Conservation (phyloP, 805 yeast species). For the Suhomyces emberorum region DNA sequence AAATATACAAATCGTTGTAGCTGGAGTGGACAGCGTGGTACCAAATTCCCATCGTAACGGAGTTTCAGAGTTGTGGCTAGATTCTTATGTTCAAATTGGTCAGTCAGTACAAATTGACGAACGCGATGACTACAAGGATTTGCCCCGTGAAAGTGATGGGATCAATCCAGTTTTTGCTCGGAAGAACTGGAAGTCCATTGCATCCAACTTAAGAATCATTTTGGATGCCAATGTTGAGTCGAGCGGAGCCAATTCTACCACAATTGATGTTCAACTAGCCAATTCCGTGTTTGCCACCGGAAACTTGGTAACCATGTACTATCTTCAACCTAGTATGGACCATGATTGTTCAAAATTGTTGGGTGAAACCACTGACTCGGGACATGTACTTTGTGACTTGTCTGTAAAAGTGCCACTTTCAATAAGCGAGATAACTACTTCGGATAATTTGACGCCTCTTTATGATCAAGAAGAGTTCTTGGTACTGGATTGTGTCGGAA, state of each 20-base stretch:
- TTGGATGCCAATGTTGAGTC: too few species aligned
- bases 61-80: constrained; percentile 39
- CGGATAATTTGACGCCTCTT: constrained; percentile 36
- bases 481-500: constrained; percentile 52
- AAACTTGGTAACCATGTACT: constrained; percentile 33
- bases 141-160: constrained; percentile 33
- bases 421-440: constrained; percentile 1
- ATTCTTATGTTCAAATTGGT: constrained; percentile 18
- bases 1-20: constrained; percentile 35
- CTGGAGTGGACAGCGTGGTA: constrained; percentile 38
- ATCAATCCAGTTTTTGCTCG: constrained; percentile 30
- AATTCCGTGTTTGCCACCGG: constrained; percentile 39
- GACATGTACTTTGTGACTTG: constrained; percentile 29
- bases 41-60: constrained; percentile 34
- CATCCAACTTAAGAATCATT: constrained; percentile 20
- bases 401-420: constrained; percentile 19
- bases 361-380: constrained; percentile 18
- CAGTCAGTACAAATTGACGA: constrained; percentile 19
- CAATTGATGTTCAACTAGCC: constrained; percentile 29
- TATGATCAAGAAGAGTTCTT: constrained; percentile 25
- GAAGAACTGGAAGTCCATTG: constrained; percentile 37
- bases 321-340: constrained; percentile 18
- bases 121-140: constrained; percentile 20
- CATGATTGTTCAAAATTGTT: too few species aligned
- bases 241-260: constrained; percentile 1